Conservation (phyloP, 2,329 filamentous ascomycete genomes). For the Juglanconis sp. region DNA sequence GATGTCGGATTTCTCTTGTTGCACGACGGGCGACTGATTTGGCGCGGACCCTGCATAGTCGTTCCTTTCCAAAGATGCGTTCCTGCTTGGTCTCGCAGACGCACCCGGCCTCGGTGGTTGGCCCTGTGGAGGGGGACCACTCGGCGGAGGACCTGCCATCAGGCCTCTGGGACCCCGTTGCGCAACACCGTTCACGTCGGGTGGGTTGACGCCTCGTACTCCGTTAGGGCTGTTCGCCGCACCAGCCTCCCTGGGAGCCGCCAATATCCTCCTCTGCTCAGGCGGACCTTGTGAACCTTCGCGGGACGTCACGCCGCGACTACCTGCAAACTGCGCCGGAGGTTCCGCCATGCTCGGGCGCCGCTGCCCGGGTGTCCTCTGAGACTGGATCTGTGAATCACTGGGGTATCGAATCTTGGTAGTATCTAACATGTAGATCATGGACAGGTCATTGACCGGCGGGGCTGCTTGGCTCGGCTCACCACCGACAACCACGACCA, state of each 20-base stretch:
- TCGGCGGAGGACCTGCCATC: constrained; percentile 35
- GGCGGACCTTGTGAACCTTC: constrained; percentile 51
- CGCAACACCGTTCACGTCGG: constrained; percentile 35
- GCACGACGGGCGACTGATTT: constrained; percentile 40
- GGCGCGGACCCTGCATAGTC: constrained; percentile 25
- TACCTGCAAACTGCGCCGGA: constrained; percentile 22
- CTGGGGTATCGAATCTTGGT: constrained; percentile 95
- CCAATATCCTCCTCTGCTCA: constrained; percentile 48
- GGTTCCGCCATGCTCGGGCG: constrained; percentile 32
- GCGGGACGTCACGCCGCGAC: constrained; percentile 40
- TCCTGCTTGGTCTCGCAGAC: constrained; percentile 41
- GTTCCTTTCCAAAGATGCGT: constrained; percentile 46
- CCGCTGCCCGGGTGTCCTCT: constrained; percentile 22
- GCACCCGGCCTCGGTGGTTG: constrained; percentile 49
- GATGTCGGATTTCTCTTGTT: constrained; percentile 48
- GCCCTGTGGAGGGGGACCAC: constrained; percentile 53
- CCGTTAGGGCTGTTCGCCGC: constrained; percentile 40
- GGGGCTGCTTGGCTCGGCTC: constrained; percentile 86
- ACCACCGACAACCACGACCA: constrained; percentile 86
- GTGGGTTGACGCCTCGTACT: constrained; percentile 36
- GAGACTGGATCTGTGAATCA: constrained; percentile 52
- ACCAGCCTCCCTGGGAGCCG: constrained; percentile 31
- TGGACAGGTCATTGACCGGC: constrained; percentile 77
- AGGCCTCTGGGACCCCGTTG: constrained; percentile 36
- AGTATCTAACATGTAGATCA: constrained; percentile 91